Conservation (phyloP, 2,329 filamentous ascomycete species). For the Pyrenophora graminea region DNA sequence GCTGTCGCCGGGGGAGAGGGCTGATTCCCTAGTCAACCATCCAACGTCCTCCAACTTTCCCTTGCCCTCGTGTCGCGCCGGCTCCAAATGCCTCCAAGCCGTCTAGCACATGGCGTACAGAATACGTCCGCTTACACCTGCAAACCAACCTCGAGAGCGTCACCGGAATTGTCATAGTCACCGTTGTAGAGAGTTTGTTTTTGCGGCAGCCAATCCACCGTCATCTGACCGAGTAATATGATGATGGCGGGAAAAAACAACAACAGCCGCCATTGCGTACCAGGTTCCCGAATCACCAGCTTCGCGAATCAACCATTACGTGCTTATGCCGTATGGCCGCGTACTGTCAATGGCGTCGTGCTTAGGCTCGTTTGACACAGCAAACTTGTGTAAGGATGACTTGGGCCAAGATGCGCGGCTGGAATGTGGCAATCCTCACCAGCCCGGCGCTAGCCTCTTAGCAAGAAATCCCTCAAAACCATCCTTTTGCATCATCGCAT, state of each 20-base stretch:
- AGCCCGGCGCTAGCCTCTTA: slow-evolving; percentile 14
- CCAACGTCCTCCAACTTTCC: slow-evolving; percentile 17
- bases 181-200: slow-evolving; percentile 27
- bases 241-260: slow-evolving; percentile 21
- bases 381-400: slow-evolving; percentile 11
- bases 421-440: slow-evolving; percentile 23
- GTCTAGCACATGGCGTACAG: slow-evolving; percentile 9
- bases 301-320: slow-evolving; percentile 20
- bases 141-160: slow-evolving; percentile 15
- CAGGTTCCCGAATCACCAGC: not conserved
- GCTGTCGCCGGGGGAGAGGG: slow-evolving; percentile 16
- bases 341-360: slow-evolving; percentile 13
- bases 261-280: slow-evolving; percentile 2
- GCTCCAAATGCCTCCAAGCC: slow-evolving; percentile 13
- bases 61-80: slow-evolving; percentile 18
- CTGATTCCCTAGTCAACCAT: slow-evolving; percentile 21
- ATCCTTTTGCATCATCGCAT: slow-evolving; percentile 19
- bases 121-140: slow-evolving; percentile 10
- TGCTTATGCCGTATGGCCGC: slow-evolving; percentile 10
- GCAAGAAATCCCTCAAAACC: slow-evolving; percentile 23
- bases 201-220: slow-evolving; percentile 25
- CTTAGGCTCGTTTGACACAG: not conserved
- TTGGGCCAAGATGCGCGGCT: slow-evolving; percentile 19
- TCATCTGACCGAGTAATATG: slow-evolving; percentile 28
- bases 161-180: slow-evolving; percentile 24